Conservation (phyloP, 148 eudicot genomes). For the Dianthus caryophyllus region DNA sequence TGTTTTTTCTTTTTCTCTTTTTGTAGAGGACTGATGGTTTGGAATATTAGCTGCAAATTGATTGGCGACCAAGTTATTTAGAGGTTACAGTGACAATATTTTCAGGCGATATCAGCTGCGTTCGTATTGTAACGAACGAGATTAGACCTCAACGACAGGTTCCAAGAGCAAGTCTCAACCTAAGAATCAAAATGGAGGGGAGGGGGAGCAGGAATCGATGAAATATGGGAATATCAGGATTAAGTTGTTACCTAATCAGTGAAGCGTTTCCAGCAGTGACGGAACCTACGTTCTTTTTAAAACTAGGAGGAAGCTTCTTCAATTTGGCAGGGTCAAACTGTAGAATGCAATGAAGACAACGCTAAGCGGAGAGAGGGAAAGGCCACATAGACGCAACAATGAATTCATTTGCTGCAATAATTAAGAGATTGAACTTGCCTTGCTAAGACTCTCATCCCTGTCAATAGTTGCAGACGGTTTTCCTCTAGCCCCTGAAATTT, state of each 20-base stretch:
- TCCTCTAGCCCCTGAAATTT: conserved; percentile 57
- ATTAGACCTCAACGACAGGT: too few relatives aligned
- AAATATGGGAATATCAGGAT: conserved; percentile 14
- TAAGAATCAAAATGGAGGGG: not conserved
- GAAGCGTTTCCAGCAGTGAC: conserved; percentile 99
- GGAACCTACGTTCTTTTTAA: conserved; percentile 72
- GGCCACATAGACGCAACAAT: not conserved
- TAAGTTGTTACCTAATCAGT: conserved; percentile 54
- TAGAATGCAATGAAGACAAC: not conserved
- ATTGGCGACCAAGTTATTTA: too few relatives aligned
- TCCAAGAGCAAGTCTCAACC: too few relatives aligned
- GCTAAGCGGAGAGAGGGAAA: not conserved
- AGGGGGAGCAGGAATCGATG: not conserved
- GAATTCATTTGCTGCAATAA: conserved; percentile 8
- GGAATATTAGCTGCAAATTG: too few relatives aligned
- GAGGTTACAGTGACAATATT: too few relatives aligned
- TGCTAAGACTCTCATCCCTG: conserved; percentile 70
- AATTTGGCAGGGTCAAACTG: conserved; percentile 83
- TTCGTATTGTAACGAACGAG: too few relatives aligned
- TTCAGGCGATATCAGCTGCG: too few relatives aligned
- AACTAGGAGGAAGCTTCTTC: conserved; percentile 83
- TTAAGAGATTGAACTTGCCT: conserved; percentile 37
- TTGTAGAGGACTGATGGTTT: not conserved
- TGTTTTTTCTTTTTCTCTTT: not conserved
- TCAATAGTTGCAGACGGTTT: conserved; percentile 49